These are phyloP conservation scores for Penicillium sclerotigenum DNA, from an alignment of 2,329 filamentous ascomycete genomes.

Conservation along the genomic window DNA sequence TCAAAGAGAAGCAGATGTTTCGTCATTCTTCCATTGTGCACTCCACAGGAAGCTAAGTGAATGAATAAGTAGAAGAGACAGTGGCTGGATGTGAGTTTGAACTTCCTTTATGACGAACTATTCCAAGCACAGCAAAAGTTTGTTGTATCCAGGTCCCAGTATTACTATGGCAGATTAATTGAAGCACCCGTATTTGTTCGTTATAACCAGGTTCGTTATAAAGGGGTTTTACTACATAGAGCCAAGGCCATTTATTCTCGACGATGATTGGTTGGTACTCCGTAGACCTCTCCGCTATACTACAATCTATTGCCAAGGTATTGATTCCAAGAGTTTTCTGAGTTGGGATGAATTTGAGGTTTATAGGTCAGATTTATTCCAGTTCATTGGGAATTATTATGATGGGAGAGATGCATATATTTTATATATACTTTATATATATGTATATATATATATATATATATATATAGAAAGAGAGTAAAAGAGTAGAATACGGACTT, in stretches of 20 bases:
- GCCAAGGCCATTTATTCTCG: background rate
- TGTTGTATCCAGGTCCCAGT: no score
- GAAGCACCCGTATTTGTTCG: no score
- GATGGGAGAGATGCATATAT: background rate
- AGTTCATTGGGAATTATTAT: background rate
- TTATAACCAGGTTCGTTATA: no score
- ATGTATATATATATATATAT: background rate
- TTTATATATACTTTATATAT: no score
- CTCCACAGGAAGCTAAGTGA: background rate
- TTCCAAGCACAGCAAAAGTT: no score
- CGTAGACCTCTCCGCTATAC: background rate
- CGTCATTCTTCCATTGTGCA: background rate
- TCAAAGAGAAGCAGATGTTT: background rate
- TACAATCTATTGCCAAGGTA: background rate
- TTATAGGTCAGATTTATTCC: background rate
- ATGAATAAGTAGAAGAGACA: no score
- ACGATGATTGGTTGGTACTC: background rate
- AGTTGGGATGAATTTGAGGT: no score
- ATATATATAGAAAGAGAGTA: background rate
- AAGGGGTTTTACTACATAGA: no score
- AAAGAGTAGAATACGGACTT: background rate
- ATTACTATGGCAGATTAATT: no score
- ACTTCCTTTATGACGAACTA: no score
- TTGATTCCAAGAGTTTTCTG: background rate
- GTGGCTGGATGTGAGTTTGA: no score